Base-by-base conservation (phyloP, 768 basidiomycete genomes). In the Mycena polygramma region DNA sequence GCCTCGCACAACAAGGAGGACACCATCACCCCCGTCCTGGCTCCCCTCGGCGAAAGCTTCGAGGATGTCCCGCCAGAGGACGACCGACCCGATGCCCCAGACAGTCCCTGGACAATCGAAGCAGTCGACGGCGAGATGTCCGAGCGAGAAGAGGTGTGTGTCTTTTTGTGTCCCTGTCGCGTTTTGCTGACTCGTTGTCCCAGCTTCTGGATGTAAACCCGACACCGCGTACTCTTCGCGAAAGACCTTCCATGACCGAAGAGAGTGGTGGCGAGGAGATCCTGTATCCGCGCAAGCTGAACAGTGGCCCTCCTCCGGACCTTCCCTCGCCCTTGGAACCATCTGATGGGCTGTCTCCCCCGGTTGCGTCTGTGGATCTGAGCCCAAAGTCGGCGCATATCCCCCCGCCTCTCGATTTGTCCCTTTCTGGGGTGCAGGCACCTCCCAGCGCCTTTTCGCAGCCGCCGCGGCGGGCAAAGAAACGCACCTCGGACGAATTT, bases 221-320 rank as follows among this genome's bases (percentile, higher is more conserved):
- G 10, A 76, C 85, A 49, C 77, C 85, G 41, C 88, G 87, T 10
- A 79, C 87, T 14, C 80, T 93, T 62, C 89, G 92, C 53, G 76
- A 83, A 53, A 86, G 87, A 39, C 89, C 88, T 66, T 95, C 94
- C 0, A 85, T 89, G 68, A 88, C 92, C 10, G 92, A 93, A 72
- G 94, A 95, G 80, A 95, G 94, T 75, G 94, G 94, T 7, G 94
- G 94, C 49, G 94, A 96, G 80, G 94, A 96, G 79, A 95, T 96
- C 69, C 82, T 96, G 35, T 96, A 96, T 79, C 94, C 94, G 48
- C 91, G 94, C 66, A 89, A 92, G 70, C 66, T 79, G 37, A 70
- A 64, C 10, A 73, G 76, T 61, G 73, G 74, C 24, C 75, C 76
- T 60, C 62, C 78, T 30, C 72, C 80, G 11, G 82, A 82, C 48